Evolutionary conservation across 495 filamentous ascomycete species (phyloP).

Genomic region (Paragyromitra xinjiangensis): DNA sequence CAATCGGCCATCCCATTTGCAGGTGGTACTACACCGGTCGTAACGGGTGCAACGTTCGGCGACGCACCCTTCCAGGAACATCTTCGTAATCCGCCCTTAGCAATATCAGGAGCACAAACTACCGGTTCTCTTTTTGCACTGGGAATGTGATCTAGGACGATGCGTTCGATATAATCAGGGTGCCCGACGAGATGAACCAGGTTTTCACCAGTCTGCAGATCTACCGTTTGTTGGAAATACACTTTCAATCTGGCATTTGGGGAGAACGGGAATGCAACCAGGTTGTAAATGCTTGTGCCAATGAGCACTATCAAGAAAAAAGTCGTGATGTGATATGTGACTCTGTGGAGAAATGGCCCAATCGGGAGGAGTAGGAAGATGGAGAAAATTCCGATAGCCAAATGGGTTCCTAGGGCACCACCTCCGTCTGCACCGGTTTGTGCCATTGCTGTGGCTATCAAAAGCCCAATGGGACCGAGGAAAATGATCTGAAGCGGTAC

Average conservation of each 20-base stretch:
- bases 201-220: slow-evolving; percentile 77
- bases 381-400: slow-evolving; percentile 71
- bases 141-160: slow-evolving; percentile 72
- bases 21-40: slow-evolving; percentile 61
- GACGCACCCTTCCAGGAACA: slow-evolving; percentile 77
- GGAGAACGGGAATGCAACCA: slow-evolving; percentile 89
- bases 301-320: slow-evolving; percentile 77
- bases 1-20: slow-evolving; percentile 65
- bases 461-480: slow-evolving; percentile 74
- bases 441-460: slow-evolving; percentile 74
- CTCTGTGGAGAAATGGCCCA: slow-evolving; percentile 84
- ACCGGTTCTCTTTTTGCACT: slow-evolving; percentile 71
- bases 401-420: slow-evolving; percentile 70
- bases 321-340: slow-evolving; percentile 80
- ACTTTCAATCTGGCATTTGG: slow-evolving; percentile 79
- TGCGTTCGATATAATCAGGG: slow-evolving; percentile 72
- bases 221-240: slow-evolving; percentile 83
- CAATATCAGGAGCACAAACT: slow-evolving; percentile 62
- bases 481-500: slow-evolving; percentile 80
- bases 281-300: slow-evolving; percentile 85
- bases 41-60: slow-evolving; percentile 66
- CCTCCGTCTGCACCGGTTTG: slow-evolving; percentile 86
- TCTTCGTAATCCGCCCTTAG: slow-evolving; percentile 63
- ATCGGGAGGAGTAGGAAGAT: slow-evolving; percentile 79
- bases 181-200: slow-evolving; percentile 75